Evolutionary conservation across 1,284 basidiomycete genomes (phyloP), one percentile per base, ranked within the genome.

Genomic region (Apiotrichum laibachii): DNA sequence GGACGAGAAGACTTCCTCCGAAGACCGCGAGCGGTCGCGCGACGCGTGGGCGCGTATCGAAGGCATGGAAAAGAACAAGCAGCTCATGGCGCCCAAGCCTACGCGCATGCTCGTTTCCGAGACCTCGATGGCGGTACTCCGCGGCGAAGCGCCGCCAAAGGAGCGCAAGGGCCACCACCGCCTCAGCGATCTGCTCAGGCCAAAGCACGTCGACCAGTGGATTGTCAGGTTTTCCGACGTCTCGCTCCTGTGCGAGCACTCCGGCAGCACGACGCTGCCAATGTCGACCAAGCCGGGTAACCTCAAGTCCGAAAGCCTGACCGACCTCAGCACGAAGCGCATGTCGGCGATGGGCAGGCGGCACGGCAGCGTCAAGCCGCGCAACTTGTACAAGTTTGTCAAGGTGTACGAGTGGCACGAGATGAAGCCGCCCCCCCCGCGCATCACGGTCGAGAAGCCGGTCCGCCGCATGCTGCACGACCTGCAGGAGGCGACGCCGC

Each of bases 31-130:
- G 77, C 89, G 88, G 81, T 93, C 92, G 5, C 83, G 93, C 16
- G 95, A 99, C 77, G 88, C 90, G 0, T 90, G 96, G 71, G 95
- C 93, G 1, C 86, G 95, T 15, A 97, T 99, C 49, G 95, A 98
- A 60, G 94, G 94, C 0, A 81, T 99, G 55, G 92, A 94, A 72
- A 90, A 91, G 71, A 49, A 35, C 63, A 65, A 81, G 80, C 68
- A 75, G 16, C 81, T 99, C 52, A 90, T 92, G 55, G 81, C 90
- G 19, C 95, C 95, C 0, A 93, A 94, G 71, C 85, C 90, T 2
- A 90, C 89, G 31, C 84, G 95, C 11, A 77, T 95, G 16, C 83
- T 98, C n/a, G 75, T 97, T 39, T 87, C 89, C 65, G 95, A 99
- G 73, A 83, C 84, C 44, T 84, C 85, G 48, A 80, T 86, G 12